Evolutionary conservation across 371 early-diverging fungal species (phyloP), one percentile per base, ranked within the genome.

Genomic region (Syncephalis plumigaleata): DNA sequence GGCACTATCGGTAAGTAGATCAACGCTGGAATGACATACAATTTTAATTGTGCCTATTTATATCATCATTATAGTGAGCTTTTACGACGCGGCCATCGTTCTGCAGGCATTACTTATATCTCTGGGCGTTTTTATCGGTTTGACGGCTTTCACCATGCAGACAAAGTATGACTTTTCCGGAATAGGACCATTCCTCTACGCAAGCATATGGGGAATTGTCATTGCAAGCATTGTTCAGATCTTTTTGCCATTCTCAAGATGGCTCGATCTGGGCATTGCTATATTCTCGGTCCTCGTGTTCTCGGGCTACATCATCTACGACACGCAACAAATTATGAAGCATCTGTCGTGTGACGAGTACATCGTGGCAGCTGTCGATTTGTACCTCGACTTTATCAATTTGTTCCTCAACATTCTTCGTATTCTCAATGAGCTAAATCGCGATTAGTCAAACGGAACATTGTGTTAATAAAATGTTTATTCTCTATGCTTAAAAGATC

Each of bases 341-440:
- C 63, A 67, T 9, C 58, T 78, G 18, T 68, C 68, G 5, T 73
- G 80, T n/a, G 88, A 87, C 39, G 85, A 86, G 44, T 86, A 83
- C 51, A 75, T 85, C 16, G 49, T 75, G 45, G 85, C 80, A n/a
- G 65, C 75, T n/a, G 60, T 80, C 36, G 69, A 72, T 36, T 66
- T 87, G 26, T 87, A 87, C 53, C 63, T 87, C 47, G 87, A 87
- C 54, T 51, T 87, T 9, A 59, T 87, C 59, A 87, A 87, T 53
- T 64, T 87, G 49, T 87, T 87, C 64, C 39, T 87, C 25, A 67
- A 71, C 31, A 68, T 87, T 36, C 61, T 87, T 43, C 66, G 77
- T 40, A 67, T 80, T 36, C 54, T 77, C 25, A 54, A 43, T 11
- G 43, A 43, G 22, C 21, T 43, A 11, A 43, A 43, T 24, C 24